Evolutionary conservation across 2,329 filamentous ascomycete genomes (phyloP), one percentile per base, ranked within the genome.

Genomic region (Orbilia quercus): DNA sequence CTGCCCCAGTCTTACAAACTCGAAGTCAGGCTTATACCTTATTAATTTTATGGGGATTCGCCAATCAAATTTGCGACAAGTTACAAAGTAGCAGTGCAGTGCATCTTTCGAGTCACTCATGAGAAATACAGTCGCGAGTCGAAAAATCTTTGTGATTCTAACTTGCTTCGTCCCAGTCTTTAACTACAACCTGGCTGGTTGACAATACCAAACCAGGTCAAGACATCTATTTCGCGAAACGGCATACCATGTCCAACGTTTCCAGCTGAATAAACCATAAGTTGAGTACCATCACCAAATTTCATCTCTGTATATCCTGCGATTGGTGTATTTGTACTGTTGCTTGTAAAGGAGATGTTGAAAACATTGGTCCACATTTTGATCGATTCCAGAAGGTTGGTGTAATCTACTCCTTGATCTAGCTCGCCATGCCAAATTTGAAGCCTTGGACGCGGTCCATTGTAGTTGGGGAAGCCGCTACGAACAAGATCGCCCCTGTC

Each of bases 351-450:
- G 11, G 74, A 34, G 2, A 81, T 75, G 0, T 60, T 53, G 4
- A 66, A 40, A 4, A 73, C 62, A 45, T 82, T 80, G 14, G 81
- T 81, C 83, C 82, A 84, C 75, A 84, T 80, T 78, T 84, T 83
- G 62, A 84, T 75, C 14, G 80, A 80, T 76, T 84, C 82, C 60
- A 79, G 78, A 74, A 80, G 80, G 76, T 82, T 82, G 28, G 80
- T 78, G 34, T 80, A 81, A 40, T 77, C 77, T 31, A 83, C 80
- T 1, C 78, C 81, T 75, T 67, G 78, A 74, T 84, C 82, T 7
- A 79, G 76, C 11, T 80, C 78, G 31, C 81, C 80, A 77, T 82
- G 81, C 77, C 79, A 75, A 65, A 80, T 78, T 73, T 79, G 76
- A 80, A 84, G 82, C 70, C 79, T 79, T 12, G 83, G 81, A 7